Percentiles rank a stretch among this genome's conserved stretches.
Evolutionary conservation across 306 rosid genomes (phyloP).

Genomic region (Hippophae gyantsensis): DNA sequence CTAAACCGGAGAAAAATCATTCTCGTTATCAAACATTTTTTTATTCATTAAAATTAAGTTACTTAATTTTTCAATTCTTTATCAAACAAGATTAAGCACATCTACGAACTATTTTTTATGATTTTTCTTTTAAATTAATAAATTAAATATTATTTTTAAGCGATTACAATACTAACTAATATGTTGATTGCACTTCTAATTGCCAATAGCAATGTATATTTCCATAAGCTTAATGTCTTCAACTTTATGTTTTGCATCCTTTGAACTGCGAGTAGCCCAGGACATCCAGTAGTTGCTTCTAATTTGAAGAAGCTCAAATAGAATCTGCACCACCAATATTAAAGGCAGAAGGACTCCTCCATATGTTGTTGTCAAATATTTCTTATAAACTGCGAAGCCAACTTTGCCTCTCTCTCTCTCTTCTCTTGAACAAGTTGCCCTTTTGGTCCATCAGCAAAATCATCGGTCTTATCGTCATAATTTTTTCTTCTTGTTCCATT

Average conservation of each 20-base stretch:
- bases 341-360: constrained; percentile 81
- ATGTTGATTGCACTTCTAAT: constrained; percentile 56
- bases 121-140: no score
- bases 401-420: constrained; percentile 87
- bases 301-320: constrained; percentile 70
- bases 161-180: constrained; percentile 25
- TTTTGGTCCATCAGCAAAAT: constrained; percentile 24
- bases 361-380: constrained; percentile 55
- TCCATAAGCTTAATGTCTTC: constrained; percentile 32
- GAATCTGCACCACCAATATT: constrained; percentile 49
- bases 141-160: no score
- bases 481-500: constrained; percentile 27
- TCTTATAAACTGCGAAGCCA: constrained; percentile 63
- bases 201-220: constrained; percentile 63
- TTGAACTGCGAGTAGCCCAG: constrained; percentile 74
- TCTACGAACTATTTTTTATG: no score
- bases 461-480: constrained; percentile 27
- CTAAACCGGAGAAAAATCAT: no score
- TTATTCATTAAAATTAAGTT: no score
- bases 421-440: constrained; percentile 88
- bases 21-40: no score
- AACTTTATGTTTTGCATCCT: constrained; percentile 43
- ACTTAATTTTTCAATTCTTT: no score
- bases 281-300: constrained; percentile 96
- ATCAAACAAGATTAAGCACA: no score